A percentile compares a stretch with the other conserved stretches of the same genome.
Evolutionary conservation across 2,329 filamentous ascomycete genomes (phyloP).

Genomic region (Hypomyces rosellus): DNA sequence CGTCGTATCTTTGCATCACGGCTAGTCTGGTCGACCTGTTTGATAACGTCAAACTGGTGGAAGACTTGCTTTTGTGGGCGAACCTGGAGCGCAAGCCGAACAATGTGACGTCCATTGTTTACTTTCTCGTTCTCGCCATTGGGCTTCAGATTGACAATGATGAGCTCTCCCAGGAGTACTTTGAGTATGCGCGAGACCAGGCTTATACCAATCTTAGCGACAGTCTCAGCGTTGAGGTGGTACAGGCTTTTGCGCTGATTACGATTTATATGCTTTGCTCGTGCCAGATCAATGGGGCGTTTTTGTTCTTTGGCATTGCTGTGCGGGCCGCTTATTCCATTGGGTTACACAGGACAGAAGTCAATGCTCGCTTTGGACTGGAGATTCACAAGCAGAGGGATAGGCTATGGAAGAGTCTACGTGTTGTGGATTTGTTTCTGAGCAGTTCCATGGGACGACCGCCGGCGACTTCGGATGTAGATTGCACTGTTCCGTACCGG

Average conservation of each 20-base stretch:
- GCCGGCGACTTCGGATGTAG: conserved; percentile 46
- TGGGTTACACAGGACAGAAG: conserved; percentile 47
- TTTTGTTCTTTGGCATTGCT: conserved; percentile 48
- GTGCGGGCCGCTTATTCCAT: conserved; percentile 47
- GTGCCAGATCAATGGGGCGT: conserved; percentile 50
- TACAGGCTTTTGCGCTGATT: conserved; percentile 45
- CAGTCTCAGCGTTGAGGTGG: conserved; percentile 42
- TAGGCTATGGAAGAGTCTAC: conserved; percentile 47
- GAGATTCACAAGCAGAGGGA: conserved; percentile 39
- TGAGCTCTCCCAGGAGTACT: conserved; percentile 37
- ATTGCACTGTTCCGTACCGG: conserved; percentile 47
- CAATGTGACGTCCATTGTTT: conserved; percentile 36
- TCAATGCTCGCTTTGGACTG: conserved; percentile 45
- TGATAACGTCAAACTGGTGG: conserved; percentile 31
- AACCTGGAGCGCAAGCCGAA: conserved; percentile 25
- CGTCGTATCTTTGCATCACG: conserved; percentile 34
- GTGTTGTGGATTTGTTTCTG: conserved; percentile 46
- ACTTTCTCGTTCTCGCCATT: conserved; percentile 46
- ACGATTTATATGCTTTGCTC: conserved; percentile 49
- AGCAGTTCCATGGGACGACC: conserved; percentile 50
- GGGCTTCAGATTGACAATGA: conserved; percentile 39
- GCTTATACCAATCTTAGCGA: conserved; percentile 40
- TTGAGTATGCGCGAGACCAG: conserved; percentile 42
- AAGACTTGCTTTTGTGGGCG: conserved; percentile 39
- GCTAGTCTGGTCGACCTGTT: conserved; percentile 45